These are phyloP conservation scores for Williopsis jadinii DNA, from an alignment of 1,139 yeast species.

Conservation along the genomic window DNA sequence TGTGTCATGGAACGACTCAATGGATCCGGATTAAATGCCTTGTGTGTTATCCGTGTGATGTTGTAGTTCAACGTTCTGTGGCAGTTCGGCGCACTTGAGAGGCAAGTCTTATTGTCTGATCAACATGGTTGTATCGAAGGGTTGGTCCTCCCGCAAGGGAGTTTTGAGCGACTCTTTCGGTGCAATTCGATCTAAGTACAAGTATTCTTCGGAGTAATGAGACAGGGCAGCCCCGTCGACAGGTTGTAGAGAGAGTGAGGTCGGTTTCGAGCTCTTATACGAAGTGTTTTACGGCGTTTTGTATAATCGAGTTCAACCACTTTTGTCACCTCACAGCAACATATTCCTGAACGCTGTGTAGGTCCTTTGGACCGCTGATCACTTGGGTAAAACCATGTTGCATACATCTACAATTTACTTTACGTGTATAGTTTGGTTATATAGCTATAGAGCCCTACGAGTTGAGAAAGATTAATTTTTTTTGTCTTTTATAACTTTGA, in stretches of 20 bases:
- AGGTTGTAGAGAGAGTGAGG: constrained; percentile 55
- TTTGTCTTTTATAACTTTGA: no score
- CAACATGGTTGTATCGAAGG: constrained; percentile 7
- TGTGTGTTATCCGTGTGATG: constrained; percentile 9
- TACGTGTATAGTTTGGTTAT: neutral
- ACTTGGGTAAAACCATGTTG: constrained; percentile 92
- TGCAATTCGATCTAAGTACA: constrained; percentile 21
- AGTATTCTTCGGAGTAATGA: constrained; percentile 31
- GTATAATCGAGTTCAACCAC: no score
- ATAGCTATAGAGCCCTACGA: neutral
- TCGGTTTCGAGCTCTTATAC: constrained; percentile 61
- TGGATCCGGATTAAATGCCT: constrained; percentile 13
- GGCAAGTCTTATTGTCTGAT: constrained; percentile 30
- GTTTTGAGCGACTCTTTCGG: constrained; percentile 44
- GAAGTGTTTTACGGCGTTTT: constrained; percentile 1
- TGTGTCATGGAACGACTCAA: constrained; percentile 22
- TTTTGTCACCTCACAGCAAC: constrained; percentile 38
- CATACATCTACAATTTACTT: constrained; percentile 39
- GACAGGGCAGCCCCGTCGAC: constrained; percentile 88
- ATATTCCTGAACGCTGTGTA: constrained; percentile 90
- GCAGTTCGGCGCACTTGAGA: constrained; percentile 67
- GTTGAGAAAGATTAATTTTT: no score
- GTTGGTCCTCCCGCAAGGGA: constrained; percentile 41
- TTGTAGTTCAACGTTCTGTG: constrained; percentile 28
- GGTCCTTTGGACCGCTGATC: constrained; percentile 69